These are phyloP conservation scores for Coniochaeta sp. DNA, from an alignment of 2,329 filamentous ascomycete genomes.

Conservation along the genomic window DNA sequence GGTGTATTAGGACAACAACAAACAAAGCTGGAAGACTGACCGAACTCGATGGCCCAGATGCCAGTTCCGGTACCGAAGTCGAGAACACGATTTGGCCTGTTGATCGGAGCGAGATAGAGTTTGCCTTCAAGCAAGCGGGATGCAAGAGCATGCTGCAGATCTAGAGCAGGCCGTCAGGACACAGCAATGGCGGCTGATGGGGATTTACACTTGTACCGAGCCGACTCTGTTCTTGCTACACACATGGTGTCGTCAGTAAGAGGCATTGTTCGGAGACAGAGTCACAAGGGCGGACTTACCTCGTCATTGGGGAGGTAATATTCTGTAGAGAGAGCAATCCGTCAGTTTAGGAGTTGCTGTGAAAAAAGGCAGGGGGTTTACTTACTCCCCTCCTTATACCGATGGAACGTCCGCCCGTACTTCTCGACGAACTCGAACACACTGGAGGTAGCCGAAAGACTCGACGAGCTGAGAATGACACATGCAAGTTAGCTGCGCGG, in stretches of 20 bases:
- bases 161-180: slow-evolving; percentile 11
- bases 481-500: neutral
- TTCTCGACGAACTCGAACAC: slow-evolving; percentile 5
- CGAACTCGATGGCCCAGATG: slow-evolving; percentile 43
- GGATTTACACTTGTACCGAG: slow-evolving; percentile 7
- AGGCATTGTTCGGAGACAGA: neutral
- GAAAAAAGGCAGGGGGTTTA: neutral
- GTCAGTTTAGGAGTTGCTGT: neutral
- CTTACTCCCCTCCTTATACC: slow-evolving; percentile 5
- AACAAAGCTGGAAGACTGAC: slow-evolving; percentile 13
- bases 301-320: slow-evolving; percentile 11
- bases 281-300: slow-evolving; percentile 2
- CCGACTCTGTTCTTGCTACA: slow-evolving; percentile 15
- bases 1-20: neutral
- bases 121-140: slow-evolving; percentile 32
- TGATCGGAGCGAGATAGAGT: slow-evolving; percentile 36
- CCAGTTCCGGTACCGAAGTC: slow-evolving; percentile 38
- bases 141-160: slow-evolving; percentile 25
- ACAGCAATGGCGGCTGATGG: neutral
- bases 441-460: slow-evolving; percentile 5
- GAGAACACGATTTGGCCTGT: slow-evolving; percentile 31
- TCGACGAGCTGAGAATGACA: neutral
- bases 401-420: slow-evolving; percentile 4
- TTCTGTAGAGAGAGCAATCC: slow-evolving; percentile 3
- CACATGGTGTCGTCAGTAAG: neutral